phyloP scores from a whole-genome alignment of 2,329 filamentous ascomycete species.

The Pestalotiopsis sp. region DNA sequence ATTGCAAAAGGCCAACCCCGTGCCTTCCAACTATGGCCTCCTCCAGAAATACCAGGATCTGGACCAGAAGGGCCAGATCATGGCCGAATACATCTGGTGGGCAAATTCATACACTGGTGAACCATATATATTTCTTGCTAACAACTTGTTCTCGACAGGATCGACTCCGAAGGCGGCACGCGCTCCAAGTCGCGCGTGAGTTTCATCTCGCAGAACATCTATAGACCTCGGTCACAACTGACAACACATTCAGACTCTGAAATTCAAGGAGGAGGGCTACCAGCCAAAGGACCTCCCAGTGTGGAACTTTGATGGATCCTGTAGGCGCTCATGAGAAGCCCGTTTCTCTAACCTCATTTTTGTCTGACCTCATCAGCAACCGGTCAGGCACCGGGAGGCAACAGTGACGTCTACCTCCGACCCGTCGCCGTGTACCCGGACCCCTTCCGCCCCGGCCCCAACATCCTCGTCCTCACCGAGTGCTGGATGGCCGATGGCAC shows the following conservation, averaged over 20 bases:
- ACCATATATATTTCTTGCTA: too few species aligned
- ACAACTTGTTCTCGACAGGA: constrained; percentile 31
- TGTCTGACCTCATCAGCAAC: constrained; percentile 48
- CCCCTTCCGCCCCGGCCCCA: constrained; percentile 85
- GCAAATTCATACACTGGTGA: too few species aligned
- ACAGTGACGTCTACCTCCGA: constrained; percentile 94
- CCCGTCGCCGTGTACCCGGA: constrained; percentile 88
- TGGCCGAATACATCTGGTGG: constrained; percentile 89
- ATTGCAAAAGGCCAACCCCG: too few species aligned
- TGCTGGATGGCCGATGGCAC: constrained; percentile 92
- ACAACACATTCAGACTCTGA: constrained; percentile 43
- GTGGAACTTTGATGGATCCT: constrained; percentile 72
- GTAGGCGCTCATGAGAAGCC: too few species aligned
- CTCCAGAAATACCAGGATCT: constrained; percentile 88
- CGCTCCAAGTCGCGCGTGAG: constrained; percentile 97
- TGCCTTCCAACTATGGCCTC: not conserved
- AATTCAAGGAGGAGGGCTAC: constrained; percentile 40
- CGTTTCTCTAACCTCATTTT: too few species aligned
- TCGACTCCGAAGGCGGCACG: constrained; percentile 78
- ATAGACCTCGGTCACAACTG: not conserved
- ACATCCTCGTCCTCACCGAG: constrained; percentile 92
- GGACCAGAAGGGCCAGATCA: constrained; percentile 83
- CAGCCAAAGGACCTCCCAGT: constrained; percentile 52
- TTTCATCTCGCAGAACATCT: constrained; percentile 20
- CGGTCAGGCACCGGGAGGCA: constrained; percentile 86